Evolutionary conservation across 352 stramenopile species (phyloP), one percentile per base, ranked within the genome.

Genomic region (Phytophthora rubi): DNA sequence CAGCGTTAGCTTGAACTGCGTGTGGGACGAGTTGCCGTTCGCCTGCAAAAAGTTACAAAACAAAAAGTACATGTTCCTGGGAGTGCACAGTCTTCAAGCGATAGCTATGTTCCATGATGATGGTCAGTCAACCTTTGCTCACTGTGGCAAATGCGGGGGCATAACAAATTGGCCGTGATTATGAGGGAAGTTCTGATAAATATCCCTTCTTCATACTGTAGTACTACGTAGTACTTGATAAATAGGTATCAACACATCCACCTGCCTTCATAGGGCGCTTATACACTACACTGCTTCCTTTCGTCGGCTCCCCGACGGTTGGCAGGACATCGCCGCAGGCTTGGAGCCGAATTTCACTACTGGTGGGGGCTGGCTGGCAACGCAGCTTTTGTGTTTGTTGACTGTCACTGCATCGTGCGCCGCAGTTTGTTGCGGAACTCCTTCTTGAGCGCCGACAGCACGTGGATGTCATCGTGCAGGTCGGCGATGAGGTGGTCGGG

Each of bases 391-490:
- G 28, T 26, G 32, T 12, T 10, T 39, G 30, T 55, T 65, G 39
- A 18, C 45, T 23, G 45, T 32, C 65, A 94, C 69, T 80, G 76
- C 13, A 92, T 80, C 53, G 83, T 88, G 32, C 70, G 73, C 3
- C 82, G 81, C 21, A 94, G 62, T 63, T 94, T 92, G 74, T 90
- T 91, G 37, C 85, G 84, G 44, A 91, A 92, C 37, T 94, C 82
- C 58, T 89, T 88, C 72, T 94, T 94, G 8, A 94, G 70, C 18
- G 86, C 79, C 28, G 86, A 92, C 35, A 94, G 68, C 58, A 94
- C 84, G 69, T 94, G 86, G 55, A 94, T 94, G 55, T 92, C 86
- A 53, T 92, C 83, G 55, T 92, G 84, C 59, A 94, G 71, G 61
- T 94, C 86, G 1, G 84, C 81, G 48, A 94, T 88, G 39, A 94